A percentile compares a stretch with the other conserved stretches of the same genome.
Evolutionary conservation across 805 yeast genomes (phyloP).

Genomic region (Sugiyamaella mastotermitis): DNA sequence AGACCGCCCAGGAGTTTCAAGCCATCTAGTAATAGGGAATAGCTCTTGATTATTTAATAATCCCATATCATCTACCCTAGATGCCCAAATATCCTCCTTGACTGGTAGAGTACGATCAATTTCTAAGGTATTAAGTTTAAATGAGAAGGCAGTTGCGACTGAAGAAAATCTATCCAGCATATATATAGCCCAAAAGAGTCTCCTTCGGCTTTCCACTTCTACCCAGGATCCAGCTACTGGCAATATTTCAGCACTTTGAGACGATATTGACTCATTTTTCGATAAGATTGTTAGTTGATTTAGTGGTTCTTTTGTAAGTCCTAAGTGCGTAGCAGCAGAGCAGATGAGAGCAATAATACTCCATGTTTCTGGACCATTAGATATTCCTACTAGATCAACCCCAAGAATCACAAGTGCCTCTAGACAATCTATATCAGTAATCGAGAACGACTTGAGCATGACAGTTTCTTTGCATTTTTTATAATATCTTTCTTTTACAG

Average conservation of each 20-base stretch:
- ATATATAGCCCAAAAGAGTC: slow-evolving; percentile 25
- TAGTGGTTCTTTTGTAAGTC: slow-evolving; percentile 11
- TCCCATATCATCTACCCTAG: not conserved
- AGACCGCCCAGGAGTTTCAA: slow-evolving; percentile 6
- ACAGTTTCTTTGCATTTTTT: slow-evolving; percentile 19
- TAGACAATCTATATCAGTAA: slow-evolving; percentile 20
- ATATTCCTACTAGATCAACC: slow-evolving; percentile 22
- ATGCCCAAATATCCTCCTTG: slow-evolving; percentile 11
- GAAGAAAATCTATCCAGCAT: slow-evolving; percentile 22
- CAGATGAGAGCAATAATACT: slow-evolving; percentile 22
- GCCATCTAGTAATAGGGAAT: slow-evolving; percentile 14
- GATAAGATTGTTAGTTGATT: not conserved
- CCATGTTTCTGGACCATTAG: slow-evolving; percentile 28
- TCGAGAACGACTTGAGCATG: slow-evolving; percentile 18
- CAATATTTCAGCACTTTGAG: slow-evolving; percentile 12
- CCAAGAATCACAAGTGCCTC: slow-evolving; percentile 24
- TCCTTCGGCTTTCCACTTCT: slow-evolving; percentile 20
- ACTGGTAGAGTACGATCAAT: slow-evolving; percentile 19
- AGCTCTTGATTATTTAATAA: not conserved
- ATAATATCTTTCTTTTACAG: slow-evolving; percentile 13
- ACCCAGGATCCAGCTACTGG: slow-evolving; percentile 13
- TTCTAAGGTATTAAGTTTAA: slow-evolving; percentile 21
- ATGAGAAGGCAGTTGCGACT: slow-evolving; percentile 22
- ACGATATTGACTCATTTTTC: slow-evolving; percentile 6
- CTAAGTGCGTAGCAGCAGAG: slow-evolving; percentile 19